Base-by-base conservation (phyloP, 208 protist species). In the Trypanosoma theileri region DNA sequence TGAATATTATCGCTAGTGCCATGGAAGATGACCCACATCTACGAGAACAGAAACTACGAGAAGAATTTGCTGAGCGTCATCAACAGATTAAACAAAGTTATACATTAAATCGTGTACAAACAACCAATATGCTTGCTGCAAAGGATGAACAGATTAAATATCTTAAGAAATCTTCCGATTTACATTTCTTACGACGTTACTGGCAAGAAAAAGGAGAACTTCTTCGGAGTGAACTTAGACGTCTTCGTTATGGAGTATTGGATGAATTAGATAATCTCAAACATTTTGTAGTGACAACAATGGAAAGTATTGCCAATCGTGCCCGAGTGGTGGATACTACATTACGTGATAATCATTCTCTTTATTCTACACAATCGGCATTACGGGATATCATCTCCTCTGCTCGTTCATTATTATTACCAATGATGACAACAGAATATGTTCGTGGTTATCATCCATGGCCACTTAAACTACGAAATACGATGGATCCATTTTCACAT, bases 391-490 rank as follows among this genome's bases (percentile, higher is more conserved):
- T 91, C 14, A 81, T 96, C 55, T 81, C 79, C 24, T 90, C 88
- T 13, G 86, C 81, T 41, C 72, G 55, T 40, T 69, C 78, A 21
- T 73, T 96, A 42, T 61, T 96, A 28, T 11, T 84, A 8, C 91
- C 91, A 17, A 96, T 96, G 91, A 67, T 94, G 28, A 87, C 86
- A 19, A 79, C 31, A 35, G 88, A 93, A 68, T 96, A 96, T 75
- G 71, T 61, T 19, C 82, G 78, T 46, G 91, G 91, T 46, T 96
- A 94, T 62, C 91, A 96, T 71, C 91, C 91, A 11, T 96, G 87
- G 88, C 88, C 91, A 40, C 53, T 92, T 24, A 91, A 88, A 67
- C 63, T 91, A 70, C 91, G 91, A 69, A 96, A 96, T 81, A 90
- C 74, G 4, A 69, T 74, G 40, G 91, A 96, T 56, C 91, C 91